These are phyloP conservation scores for Madurella mycetomatis DNA, from an alignment of 2,329 filamentous ascomycete species.

Conservation along the genomic window DNA sequence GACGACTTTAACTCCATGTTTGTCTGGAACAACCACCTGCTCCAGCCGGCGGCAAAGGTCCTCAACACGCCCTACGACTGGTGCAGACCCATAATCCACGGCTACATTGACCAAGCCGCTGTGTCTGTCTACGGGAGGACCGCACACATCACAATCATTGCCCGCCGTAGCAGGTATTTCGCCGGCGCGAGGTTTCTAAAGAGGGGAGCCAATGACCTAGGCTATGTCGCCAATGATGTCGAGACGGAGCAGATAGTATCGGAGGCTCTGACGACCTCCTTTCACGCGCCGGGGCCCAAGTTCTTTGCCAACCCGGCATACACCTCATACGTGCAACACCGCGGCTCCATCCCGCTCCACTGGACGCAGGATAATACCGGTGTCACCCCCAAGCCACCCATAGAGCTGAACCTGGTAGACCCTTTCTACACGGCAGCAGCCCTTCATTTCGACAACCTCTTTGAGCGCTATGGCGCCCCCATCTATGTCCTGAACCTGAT, in stretches of 20 bases:
- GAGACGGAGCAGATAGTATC: slow-evolving; percentile 98
- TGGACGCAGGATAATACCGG: slow-evolving; percentile 97
- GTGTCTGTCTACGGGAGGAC: slow-evolving; percentile 81
- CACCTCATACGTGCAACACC: slow-evolving; percentile 94
- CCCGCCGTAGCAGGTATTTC: slow-evolving; percentile 85
- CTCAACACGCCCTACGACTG: slow-evolving; percentile 86
- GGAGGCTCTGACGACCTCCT: slow-evolving; percentile 89
- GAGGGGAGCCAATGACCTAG: slow-evolving; percentile 86
- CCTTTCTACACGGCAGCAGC: slow-evolving; percentile 93
- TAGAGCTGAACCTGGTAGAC: slow-evolving; percentile 91
- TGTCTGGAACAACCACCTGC: slow-evolving; percentile 90
- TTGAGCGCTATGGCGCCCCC: slow-evolving; percentile 86
- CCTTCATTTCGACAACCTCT: slow-evolving; percentile 90
- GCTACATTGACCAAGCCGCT: slow-evolving; percentile 88
- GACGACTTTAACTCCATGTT: slow-evolving; percentile 90
- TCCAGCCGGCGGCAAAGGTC: slow-evolving; percentile 65
- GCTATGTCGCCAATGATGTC: slow-evolving; percentile 96
- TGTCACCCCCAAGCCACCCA: slow-evolving; percentile 93
- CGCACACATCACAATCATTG: slow-evolving; percentile 91
- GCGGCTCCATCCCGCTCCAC: slow-evolving; percentile 92
- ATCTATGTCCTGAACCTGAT: slow-evolving; percentile 90
- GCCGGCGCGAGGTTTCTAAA: slow-evolving; percentile 93
- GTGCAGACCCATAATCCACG: slow-evolving; percentile 94
- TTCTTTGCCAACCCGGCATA: slow-evolving; percentile 86
- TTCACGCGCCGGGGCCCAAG: slow-evolving; percentile 82